phyloP scores from a whole-genome alignment of 441 rosid genomes.

The Daphne laureola region DNA sequence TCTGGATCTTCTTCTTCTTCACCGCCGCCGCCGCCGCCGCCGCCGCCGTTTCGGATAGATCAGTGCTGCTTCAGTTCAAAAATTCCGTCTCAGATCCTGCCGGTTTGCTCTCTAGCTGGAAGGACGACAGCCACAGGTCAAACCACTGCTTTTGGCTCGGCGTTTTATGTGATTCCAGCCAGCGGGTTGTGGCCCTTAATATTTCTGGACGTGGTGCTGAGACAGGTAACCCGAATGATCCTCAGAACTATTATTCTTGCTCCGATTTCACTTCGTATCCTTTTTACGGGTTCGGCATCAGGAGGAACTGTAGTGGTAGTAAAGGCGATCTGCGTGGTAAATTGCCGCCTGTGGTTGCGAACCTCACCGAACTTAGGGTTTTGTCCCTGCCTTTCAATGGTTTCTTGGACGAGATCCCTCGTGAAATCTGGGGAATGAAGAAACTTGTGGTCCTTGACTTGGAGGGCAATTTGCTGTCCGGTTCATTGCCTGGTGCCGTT shows the following conservation, averaged over 20 bases:
- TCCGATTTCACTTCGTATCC: slow-evolving; percentile 33
- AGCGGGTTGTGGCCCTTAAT: slow-evolving; percentile 54
- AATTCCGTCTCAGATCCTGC: slow-evolving; percentile 50
- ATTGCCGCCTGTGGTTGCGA: slow-evolving; percentile 38
- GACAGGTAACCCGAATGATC: slow-evolving; percentile 21
- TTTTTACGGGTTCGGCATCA: slow-evolving; percentile 39
- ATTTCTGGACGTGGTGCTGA: slow-evolving; percentile 35
- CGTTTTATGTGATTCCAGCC: slow-evolving; percentile 47
- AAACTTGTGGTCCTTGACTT: slow-evolving; percentile 65
- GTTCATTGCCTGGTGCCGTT: slow-evolving; percentile 30
- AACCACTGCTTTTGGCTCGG: slow-evolving; percentile 61
- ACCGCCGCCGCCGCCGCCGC: slow-evolving; percentile 9
- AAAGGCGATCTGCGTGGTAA: slow-evolving; percentile 42
- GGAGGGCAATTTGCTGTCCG: slow-evolving; percentile 46
- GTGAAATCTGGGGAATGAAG: slow-evolving; percentile 53
- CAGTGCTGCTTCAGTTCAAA: slow-evolving; percentile 65
- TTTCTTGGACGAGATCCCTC: slow-evolving; percentile 48
- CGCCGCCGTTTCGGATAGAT: slow-evolving; percentile 38
- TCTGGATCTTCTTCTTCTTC: slow-evolving; percentile 16
- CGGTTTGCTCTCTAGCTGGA: slow-evolving; percentile 62
- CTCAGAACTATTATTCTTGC: slow-evolving; percentile 24
- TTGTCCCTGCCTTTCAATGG: slow-evolving; percentile 65
- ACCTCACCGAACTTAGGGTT: slow-evolving; percentile 51
- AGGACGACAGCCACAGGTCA: slow-evolving; percentile 23
- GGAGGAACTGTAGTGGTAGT: slow-evolving; percentile 39